A percentile compares a stretch with the other conserved stretches of the same genome.
These are phyloP conservation scores for Gastrolobium bilobum DNA, from an alignment of 306 rosid species.

Conservation along the genomic window DNA sequence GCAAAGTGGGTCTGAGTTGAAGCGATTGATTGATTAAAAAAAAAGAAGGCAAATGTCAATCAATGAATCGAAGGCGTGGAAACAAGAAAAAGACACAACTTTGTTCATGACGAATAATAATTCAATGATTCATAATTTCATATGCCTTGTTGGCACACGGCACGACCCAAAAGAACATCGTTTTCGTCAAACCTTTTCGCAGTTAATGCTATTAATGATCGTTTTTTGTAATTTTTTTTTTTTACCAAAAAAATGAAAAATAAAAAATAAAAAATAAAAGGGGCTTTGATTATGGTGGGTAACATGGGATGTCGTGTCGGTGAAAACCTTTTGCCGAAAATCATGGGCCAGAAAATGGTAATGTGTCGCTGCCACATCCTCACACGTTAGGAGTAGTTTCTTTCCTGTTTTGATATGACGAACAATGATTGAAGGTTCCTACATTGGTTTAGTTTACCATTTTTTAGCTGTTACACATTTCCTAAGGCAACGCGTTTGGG, in stretches of 20 bases:
- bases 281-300: conserved; percentile 13
- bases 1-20: conserved; percentile 45
- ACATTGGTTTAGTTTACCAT: background rate
- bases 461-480: background rate
- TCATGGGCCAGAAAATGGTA: conserved; percentile 35
- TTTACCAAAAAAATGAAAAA: too few relatives aligned
- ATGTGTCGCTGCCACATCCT: conserved; percentile 6
- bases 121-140: conserved; percentile 10
- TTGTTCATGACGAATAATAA: conserved; percentile 39
- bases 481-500: background rate
- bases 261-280: background rate
- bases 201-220: conserved; percentile 32
- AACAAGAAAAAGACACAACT: conserved; percentile 36
- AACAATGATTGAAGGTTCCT: conserved; percentile 24
- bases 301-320: conserved; percentile 53
- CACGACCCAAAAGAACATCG: conserved; percentile 30
- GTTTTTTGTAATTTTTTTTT: background rate
- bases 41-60: conserved; percentile 13
- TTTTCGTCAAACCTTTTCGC: conserved; percentile 48
- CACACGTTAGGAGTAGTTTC: background rate
- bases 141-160: conserved; percentile 32
- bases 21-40: conserved; percentile 40
- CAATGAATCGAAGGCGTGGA: conserved; percentile 44
- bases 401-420: background rate
- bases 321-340: conserved; percentile 35